Percentiles rank a stretch among this genome's conserved stretches.
Evolutionary conservation across 2,329 filamentous ascomycete species (phyloP).

Genomic region (Apiospora malaysiana): DNA sequence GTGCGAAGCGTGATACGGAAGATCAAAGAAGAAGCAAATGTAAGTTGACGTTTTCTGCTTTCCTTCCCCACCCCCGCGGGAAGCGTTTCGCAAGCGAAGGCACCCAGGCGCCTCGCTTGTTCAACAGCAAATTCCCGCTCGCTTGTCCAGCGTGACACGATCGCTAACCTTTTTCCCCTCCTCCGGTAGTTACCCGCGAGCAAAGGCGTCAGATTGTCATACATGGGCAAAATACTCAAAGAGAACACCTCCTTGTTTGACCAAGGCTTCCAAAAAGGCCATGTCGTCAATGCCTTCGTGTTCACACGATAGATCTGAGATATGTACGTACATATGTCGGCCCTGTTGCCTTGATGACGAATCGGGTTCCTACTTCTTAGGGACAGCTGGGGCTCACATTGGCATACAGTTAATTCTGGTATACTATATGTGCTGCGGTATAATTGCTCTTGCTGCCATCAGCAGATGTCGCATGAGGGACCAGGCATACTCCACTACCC

Average conservation of each 20-base stretch:
- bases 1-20: constrained; percentile 67
- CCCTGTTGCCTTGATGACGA: not conserved
- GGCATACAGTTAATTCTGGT: not conserved
- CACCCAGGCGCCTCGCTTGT: not conserved
- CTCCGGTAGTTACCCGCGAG: constrained; percentile 58
- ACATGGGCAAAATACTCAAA: constrained; percentile 80
- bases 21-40: constrained; percentile 67
- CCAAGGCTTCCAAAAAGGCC: constrained; percentile 77
- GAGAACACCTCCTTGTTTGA: constrained; percentile 68
- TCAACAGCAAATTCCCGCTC: not conserved
- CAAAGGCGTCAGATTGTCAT: constrained; percentile 73
- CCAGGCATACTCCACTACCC: not conserved
- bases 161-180: constrained; percentile 9
- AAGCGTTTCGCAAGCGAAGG: not conserved
- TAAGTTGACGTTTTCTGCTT: constrained; percentile 47
- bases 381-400: not conserved
- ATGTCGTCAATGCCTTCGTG: constrained; percentile 80
- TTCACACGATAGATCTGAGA: constrained; percentile 51
- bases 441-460: no score
- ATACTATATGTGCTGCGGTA: not conserved
- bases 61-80: not conserved
- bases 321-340: not conserved
- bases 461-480: not conserved
- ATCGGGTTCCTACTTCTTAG: not conserved
- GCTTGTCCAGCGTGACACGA: constrained; percentile 20